Evolutionary conservation across 345 rosid species (phyloP), one percentile per base, ranked within the genome.

Genomic region (Rhizophora mangle): DNA sequence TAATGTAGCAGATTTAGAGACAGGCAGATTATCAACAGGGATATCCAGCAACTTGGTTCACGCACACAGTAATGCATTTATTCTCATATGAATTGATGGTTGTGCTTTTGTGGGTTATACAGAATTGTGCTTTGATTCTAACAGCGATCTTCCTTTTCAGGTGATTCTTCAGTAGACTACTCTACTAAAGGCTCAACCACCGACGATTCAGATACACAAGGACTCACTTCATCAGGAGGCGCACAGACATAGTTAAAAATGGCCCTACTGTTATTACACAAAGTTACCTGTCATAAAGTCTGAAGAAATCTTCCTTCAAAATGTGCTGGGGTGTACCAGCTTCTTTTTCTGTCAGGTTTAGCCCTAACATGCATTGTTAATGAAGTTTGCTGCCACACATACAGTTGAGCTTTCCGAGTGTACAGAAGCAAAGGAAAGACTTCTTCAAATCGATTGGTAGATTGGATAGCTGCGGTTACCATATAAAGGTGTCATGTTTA

Each of bases 111-210:
- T 21, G 60, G 26, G n/a, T 43, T 21, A 11, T 53, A 59, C 58
- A 39, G 59, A 60, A 20, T 63, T 29, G 26, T 15, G 26, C 60
- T 47, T 72, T 32, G 5, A 27, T 36, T 52, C 70, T 46, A 71
- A 61, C 13, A 11, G 24, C 64, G 67, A 55, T 60, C 52, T 62
- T 52, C 51, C 43, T 11, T 53, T 70, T 54, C 70, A 90, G 98
- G 98, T 82, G 93, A 92, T 74, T 80, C 88, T 46, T 78, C 71
- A 39, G 75, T 84, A 75, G 90, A 83, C 72, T 87, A 83, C 78
- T 68, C 84, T 55, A 30, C 70, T 49, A 75, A 70, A 60, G 68
- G 67, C 72, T 68, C 81, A 39, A 65, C 55, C 9, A 13, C 15
- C 1, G 82, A 68, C 15, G 71, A 78, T 15, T 58, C 74, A 18